Evolutionary conservation across 495 filamentous ascomycete genomes (phyloP), one percentile per base, ranked within the genome.

Genomic region (Aspergillus nanangensis): DNA sequence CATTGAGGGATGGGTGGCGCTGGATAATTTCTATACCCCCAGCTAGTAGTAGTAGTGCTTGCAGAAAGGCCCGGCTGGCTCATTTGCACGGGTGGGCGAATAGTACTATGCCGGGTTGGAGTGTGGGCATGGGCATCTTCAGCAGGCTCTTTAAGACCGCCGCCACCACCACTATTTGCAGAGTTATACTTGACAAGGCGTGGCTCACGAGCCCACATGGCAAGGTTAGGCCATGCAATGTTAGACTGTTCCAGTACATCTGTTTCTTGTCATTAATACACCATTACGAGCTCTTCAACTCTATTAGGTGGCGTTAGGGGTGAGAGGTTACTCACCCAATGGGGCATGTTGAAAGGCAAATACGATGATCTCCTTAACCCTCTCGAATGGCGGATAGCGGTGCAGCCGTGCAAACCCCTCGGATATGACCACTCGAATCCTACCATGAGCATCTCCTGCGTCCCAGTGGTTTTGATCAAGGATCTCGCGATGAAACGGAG

Each of bases 301-400:
- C n/a, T n/a, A n/a, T n/a, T n/a, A n/a, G n/a, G n/a, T n/a, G n/a
- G n/a, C n/a, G n/a, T n/a, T n/a, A n/a, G 20, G 18, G 35, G 22
- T 27, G 13, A 8, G 4, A 39, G 9, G 25, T 24, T 21, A 45
- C 74, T 61, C 67, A 92, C 89, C 75, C 20, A 87, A 63, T 5
- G 90, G 90, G 37, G 86, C 88, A 75, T 92, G 88, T 57, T 93
- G 88, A 53, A 94, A 95, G 5, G 88, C 83, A 60, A 95, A 90
- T 4, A 76, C 76, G 37, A 91, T 79, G 18, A 89, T 58, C 60
- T 90, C 86, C 54, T 82, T 86, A 52, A 87, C 74, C 33, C 82
- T 69, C 52, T 89, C 82, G 46, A 90, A 85, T 1, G 80, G 79
- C 9, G 63, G 66, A n/a, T 55, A 61, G 25, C 68, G 61, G 41